Conservation (phyloP, 2,329 filamentous ascomycete species). For the Apiospora hydei region DNA sequence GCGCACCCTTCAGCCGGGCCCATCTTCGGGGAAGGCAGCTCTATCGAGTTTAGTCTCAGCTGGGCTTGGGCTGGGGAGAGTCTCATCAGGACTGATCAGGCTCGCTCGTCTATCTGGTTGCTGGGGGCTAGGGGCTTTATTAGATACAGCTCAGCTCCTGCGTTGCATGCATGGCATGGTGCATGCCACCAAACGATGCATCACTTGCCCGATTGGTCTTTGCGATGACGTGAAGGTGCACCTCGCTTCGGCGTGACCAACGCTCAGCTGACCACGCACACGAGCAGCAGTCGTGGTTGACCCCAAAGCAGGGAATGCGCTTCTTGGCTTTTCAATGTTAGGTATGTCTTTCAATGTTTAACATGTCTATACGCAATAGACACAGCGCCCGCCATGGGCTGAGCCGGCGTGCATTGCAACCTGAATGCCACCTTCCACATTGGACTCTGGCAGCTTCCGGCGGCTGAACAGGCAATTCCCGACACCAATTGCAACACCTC, state of each 20-base stretch:
- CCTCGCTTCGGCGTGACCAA: too few relatives aligned
- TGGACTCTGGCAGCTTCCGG: conserved; percentile 7
- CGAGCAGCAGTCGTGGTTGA: background rate
- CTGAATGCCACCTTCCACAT: conserved; percentile 6
- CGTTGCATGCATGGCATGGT: background rate
- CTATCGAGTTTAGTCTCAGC: conserved; percentile 15
- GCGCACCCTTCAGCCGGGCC: background rate
- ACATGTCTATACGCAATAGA: too few relatives aligned
- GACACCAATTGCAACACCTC: background rate
- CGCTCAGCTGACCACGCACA: conserved; percentile 1
- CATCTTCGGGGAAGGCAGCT: conserved; percentile 3
- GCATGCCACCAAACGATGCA: background rate
- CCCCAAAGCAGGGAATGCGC: background rate
- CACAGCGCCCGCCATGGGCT: background rate
- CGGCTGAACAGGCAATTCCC: background rate
- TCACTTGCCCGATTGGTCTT: conserved; percentile 7
- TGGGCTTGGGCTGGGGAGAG: background rate
- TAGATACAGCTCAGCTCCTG: background rate
- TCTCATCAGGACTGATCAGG: background rate
- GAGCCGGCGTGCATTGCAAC: background rate
- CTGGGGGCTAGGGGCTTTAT: background rate
- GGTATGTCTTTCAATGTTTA: too few relatives aligned
- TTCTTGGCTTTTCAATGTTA: background rate
- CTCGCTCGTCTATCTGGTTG: background rate
- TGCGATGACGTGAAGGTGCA: conserved; percentile 3